Evolutionary conservation across 225 moss, liverwort and hornwort species (phyloP), one percentile per base, ranked within the genome.

Genomic region (Ulota crispa): DNA sequence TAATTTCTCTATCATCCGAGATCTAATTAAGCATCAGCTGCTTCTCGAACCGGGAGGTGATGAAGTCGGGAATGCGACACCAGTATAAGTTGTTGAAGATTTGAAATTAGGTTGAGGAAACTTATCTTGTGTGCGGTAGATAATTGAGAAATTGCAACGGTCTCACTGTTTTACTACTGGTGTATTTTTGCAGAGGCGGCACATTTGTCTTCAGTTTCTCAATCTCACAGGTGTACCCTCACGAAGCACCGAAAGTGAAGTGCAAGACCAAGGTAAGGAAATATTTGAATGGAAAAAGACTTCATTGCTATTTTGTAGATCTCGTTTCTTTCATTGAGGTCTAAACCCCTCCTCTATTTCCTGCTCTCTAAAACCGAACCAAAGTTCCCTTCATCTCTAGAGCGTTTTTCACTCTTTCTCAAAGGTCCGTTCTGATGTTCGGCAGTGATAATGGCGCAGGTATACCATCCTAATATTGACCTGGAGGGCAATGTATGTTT

Each of bases 391-490:
- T 24, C 19, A 34, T 61, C 36, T 36, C 15, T 23, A 28, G 9
- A 4, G 10, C 20, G n/a, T 16, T 60, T 32, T 16, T n/a, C n/a
- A n/a, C 6, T 5, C 20, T 70, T 32, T 9, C 9, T 71, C 24
- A 10, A 61, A 32, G 59, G 61, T 19, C 71, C 62, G 34, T 62
- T 61, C 34, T 80, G 66, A 77, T 65, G 34, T 20, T 77, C 53
- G 66, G 7, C 77, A 75, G n/a, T 73, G 18, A 59, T 50, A 34
- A 34, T 60, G 70, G 43, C 73, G 84, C 92, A 97, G 93, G 97
- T 97, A 53, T 97, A 95, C 88, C 97, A 97, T 84, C 97, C 97
- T 53, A 97, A 97, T 85, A 95, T 97, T 83, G 97, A 97, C 84
- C 77, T 97, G 88, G 97, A 97, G 72, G 95, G 95, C 83, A 97